Evolutionary conservation across 495 filamentous ascomycete species (phyloP).

Genomic region (Aspergillus saccharolyticus): DNA sequence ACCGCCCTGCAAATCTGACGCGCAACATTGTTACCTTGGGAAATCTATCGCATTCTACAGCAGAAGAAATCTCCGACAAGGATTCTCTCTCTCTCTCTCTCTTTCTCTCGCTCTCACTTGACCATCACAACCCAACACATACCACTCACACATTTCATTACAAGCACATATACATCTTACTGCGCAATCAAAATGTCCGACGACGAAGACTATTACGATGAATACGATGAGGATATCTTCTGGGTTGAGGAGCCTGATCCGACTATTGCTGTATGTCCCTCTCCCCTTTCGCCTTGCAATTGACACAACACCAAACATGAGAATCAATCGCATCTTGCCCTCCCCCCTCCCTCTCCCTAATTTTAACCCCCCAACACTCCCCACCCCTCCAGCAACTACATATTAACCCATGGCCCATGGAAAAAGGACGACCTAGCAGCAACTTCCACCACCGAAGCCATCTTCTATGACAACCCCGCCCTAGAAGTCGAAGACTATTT

Average conservation of each 20-base stretch:
- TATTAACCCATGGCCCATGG: slow-evolving; percentile 7
- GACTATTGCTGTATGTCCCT: slow-evolving; percentile 35
- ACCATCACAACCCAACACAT: neutral
- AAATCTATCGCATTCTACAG: too few species aligned
- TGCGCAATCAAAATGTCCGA: slow-evolving; percentile 38
- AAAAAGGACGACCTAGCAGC: slow-evolving; percentile 46
- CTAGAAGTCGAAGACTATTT: slow-evolving; percentile 39
- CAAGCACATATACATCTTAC: neutral
- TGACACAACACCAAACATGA: too few species aligned
- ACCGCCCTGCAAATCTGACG: too few species aligned
- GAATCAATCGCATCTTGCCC: neutral
- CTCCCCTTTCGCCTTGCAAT: neutral
- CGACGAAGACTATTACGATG: slow-evolving; percentile 47
- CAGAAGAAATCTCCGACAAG: too few species aligned
- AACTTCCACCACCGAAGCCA: slow-evolving; percentile 39
- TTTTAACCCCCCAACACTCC: neutral
- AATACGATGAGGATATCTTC: slow-evolving; percentile 39
- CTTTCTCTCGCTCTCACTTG: neutral
- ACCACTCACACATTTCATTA: neutral
- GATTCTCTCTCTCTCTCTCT: too few species aligned
- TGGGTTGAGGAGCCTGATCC: slow-evolving; percentile 40
- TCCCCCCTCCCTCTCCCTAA: neutral
- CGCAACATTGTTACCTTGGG: too few species aligned
- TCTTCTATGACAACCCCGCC: slow-evolving; percentile 37
- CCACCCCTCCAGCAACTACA: neutral